Base-by-base conservation (phyloP, 2,329 filamentous ascomycete species). In the Venturia pyrina region DNA sequence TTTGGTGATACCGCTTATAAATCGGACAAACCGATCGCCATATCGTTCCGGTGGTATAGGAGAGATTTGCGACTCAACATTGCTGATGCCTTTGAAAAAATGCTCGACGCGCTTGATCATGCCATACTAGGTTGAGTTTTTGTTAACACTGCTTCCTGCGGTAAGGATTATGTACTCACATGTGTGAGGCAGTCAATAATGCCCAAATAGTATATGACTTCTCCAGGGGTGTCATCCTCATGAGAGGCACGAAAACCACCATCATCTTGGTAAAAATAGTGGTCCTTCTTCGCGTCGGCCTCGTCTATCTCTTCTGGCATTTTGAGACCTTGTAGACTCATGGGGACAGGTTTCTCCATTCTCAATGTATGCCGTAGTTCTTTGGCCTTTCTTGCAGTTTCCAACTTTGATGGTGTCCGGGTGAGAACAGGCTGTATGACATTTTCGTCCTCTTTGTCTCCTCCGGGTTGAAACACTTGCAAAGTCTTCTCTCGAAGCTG, bases 171-270 rank as follows among this genome's bases (percentile, higher is more conserved):
- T 46, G 65, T 64, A 85, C 90, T 86, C 83, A 96, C 92, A 76
- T 97, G 91, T 71, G 95, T 99, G 72, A 99, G 81, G 76, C 95
- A 99, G 78, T 99, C 95, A 76, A 99, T 99, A 71, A 99, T 96
- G 44, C 95, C 96, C 8, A 99, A 85, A 75, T 99, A 99, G 77
- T 99, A 99, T 53, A 99, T 92, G 77, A 96, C 91, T 65, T 97
- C 91, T 1, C 89, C 93, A 1, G 90, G 86, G 19, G 81, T 79
- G 68, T 96, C 89, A 76, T 96, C 87, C 76, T 97, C 92, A 73
- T 97, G 92, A 0, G 95, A 98, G 15, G 95, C 93, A 70, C 88
- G 84, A 77, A 97, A 92, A 3, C 95, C 95, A 62, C 95, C 95
- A 73, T 98, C 93, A 70, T 98, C 93, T 67, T 88, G 87, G 75